phyloP scores from a whole-genome alignment of 805 yeast species.

The Nakazawaea peltata region DNA sequence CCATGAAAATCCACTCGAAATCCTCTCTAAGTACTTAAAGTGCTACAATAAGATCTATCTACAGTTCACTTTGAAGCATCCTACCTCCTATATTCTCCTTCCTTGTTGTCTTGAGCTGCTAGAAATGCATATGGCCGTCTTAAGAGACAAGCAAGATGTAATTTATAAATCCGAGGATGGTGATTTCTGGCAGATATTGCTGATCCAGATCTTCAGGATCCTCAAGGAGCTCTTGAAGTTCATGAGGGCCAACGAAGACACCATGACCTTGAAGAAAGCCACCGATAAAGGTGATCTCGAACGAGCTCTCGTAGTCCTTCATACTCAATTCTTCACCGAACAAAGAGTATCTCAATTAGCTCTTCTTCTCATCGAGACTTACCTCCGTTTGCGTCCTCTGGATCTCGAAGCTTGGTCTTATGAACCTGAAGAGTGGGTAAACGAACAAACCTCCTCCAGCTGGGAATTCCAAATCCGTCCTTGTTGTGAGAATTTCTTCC shows the following conservation, averaged over 20 bases:
- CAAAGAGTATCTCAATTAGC: slow-evolving; percentile 49
- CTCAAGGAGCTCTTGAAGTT: slow-evolving; percentile 58
- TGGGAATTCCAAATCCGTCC: slow-evolving; percentile 83
- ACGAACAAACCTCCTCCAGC: slow-evolving; percentile 66
- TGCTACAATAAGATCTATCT: slow-evolving; percentile 71
- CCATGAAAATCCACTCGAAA: slow-evolving; percentile 36
- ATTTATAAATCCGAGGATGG: slow-evolving; percentile 51
- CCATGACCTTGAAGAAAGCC: slow-evolving; percentile 52
- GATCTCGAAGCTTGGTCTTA: slow-evolving; percentile 77
- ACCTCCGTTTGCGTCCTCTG: slow-evolving; percentile 61
- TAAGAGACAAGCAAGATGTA: slow-evolving; percentile 56
- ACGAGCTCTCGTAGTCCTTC: slow-evolving; percentile 43
- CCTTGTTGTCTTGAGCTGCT: slow-evolving; percentile 56
- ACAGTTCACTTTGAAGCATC: slow-evolving; percentile 48
- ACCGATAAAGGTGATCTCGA: slow-evolving; percentile 59
- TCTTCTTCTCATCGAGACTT: slow-evolving; percentile 63
- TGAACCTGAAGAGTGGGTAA: slow-evolving; percentile 92
- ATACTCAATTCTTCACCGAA: slow-evolving; percentile 49
- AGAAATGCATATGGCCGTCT: slow-evolving; percentile 47
- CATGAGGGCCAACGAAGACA: slow-evolving; percentile 35
- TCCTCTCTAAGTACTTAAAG: slow-evolving; percentile 62
- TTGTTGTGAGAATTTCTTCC: slow-evolving; percentile 80
- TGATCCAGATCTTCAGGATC: slow-evolving; percentile 56
- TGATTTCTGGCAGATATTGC: slow-evolving; percentile 69
- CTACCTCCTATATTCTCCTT: slow-evolving; percentile 64